Evolutionary conservation across 2,329 filamentous ascomycete species (phyloP), one percentile per base, ranked within the genome.

Genomic region (Neoarthrinium moseri): DNA sequence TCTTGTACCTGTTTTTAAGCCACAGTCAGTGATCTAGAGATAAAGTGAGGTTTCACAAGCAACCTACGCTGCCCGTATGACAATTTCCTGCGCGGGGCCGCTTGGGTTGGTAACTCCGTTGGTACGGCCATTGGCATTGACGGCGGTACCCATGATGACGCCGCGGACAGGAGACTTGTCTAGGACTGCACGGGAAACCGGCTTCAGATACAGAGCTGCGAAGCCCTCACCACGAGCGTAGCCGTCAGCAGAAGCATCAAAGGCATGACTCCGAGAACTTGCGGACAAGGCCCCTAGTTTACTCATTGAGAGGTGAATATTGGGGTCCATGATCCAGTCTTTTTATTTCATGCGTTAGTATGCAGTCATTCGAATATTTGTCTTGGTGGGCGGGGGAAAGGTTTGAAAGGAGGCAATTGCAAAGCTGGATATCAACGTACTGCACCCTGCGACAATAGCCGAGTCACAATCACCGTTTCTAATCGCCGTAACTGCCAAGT

Each of bases 61-160:
- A 1, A 15, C 24, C 43, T 73, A 73, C 0, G 61, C 61, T 2
- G 46, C 43, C 23, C 59, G 40, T 18, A 70, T 71, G 1, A 66
- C 55, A 1, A 41, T 29, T 0, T 52, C 59, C 49, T 74, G 72
- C 0, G 62, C 57, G 0, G 46, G 38, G 0, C 43, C 24, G 24
- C 52, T 73, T 0, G 75, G 76, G 46, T 65, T 61, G 0, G 72
- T 71, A 15, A 77, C 68, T 1, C 70, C 71, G 0, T 36, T 11
- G 0, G 62, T 64, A 0, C 48, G 55, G 1, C 75, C 75, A 43
- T 76, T 69, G 15, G 58, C 56, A 47, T 70, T 72, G 15, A 59
- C 22, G 2, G 54, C 61, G 0, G 61, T 65, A 1, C 56, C 64
- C 0, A 59, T 57, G 12, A 73, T 56, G 4, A 71, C 46, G 2